These are phyloP conservation scores for Agrocybe praecox DNA, from an alignment of 768 basidiomycete species.

Conservation along the genomic window DNA sequence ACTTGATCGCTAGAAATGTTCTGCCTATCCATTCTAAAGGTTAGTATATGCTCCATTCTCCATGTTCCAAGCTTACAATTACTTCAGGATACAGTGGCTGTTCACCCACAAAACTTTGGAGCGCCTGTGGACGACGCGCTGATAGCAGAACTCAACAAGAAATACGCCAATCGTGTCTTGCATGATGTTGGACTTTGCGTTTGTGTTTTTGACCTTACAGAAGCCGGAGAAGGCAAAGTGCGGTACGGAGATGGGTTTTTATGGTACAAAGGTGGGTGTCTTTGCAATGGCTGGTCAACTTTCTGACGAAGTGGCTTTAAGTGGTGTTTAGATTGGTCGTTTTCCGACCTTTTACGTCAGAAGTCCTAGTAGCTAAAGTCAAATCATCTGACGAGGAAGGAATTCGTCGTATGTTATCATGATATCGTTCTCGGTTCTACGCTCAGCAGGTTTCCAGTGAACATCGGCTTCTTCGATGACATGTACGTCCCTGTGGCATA, in stretches of 20 bases:
- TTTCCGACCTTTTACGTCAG: conserved; percentile 88
- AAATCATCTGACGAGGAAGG: conserved; percentile 86
- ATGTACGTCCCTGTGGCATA: conserved; percentile 81
- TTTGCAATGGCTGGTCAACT: background rate
- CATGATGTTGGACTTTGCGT: conserved; percentile 93
- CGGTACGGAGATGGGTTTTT: conserved; percentile 93
- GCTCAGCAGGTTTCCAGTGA: conserved; percentile 48
- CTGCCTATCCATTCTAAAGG: no score
- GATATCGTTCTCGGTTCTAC: background rate
- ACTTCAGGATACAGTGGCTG: conserved; percentile 81
- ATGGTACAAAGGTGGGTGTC: conserved; percentile 86
- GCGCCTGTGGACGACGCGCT: conserved; percentile 78
- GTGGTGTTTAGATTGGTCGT: conserved; percentile 89
- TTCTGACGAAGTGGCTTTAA: conserved; percentile 28
- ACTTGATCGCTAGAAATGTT: no score
- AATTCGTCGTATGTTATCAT: conserved; percentile 69
- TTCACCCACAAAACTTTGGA: conserved; percentile 88
- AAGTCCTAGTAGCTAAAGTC: conserved; percentile 89
- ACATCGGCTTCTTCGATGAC: conserved; percentile 92
- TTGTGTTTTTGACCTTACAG: conserved; percentile 83
- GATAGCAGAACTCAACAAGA: conserved; percentile 87
- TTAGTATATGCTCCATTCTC: no score
- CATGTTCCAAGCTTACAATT: no score
- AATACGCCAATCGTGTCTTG: conserved; percentile 91
- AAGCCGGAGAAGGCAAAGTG: conserved; percentile 90